These are phyloP conservation scores for Entrophospora sp. DNA, from an alignment of 192 early-diverging fungal species.

Conservation along the genomic window DNA sequence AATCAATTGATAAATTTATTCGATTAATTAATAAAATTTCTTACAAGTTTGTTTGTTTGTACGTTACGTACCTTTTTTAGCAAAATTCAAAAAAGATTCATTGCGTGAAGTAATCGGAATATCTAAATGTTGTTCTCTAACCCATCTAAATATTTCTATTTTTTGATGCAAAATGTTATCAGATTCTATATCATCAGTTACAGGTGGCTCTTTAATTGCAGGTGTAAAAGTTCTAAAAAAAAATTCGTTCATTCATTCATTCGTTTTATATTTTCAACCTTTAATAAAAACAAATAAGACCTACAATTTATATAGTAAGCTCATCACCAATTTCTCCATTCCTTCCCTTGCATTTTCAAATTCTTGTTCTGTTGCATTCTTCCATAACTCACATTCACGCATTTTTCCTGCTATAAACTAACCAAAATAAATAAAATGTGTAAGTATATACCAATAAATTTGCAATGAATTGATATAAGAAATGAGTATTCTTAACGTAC, in stretches of 20 bases:
- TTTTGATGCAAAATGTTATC: constrained; percentile 70
- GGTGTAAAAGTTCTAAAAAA: constrained; percentile 57
- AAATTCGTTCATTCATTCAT: too few relatives aligned
- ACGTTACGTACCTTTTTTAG: constrained; percentile 51
- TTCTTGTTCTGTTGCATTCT: constrained; percentile 48
- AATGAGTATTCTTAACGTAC: constrained; percentile 26
- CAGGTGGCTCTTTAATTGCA: constrained; percentile 21
- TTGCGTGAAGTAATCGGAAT: constrained; percentile 53
- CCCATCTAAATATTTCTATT: constrained; percentile 69
- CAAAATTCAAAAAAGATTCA: constrained; percentile 58
- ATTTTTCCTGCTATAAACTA: constrained; percentile 64
- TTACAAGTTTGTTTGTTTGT: too few relatives aligned
- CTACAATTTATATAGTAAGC: constrained; percentile 53
- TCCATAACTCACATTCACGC: constrained; percentile 63
- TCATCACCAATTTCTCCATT: constrained; percentile 84
- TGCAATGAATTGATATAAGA: constrained; percentile 1
- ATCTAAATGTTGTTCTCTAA: constrained; percentile 63
- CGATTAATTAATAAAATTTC: neutral
- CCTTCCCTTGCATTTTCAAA: constrained; percentile 76
- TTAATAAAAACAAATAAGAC: constrained; percentile 6
- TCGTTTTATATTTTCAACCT: too few relatives aligned
- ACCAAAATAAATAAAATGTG: constrained; percentile 18
- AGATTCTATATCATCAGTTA: constrained; percentile 69
- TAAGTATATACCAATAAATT: neutral
- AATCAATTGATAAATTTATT: neutral